phyloP scores from a whole-genome alignment of 169 alveolate species.

The Plasmodium sp. region DNA sequence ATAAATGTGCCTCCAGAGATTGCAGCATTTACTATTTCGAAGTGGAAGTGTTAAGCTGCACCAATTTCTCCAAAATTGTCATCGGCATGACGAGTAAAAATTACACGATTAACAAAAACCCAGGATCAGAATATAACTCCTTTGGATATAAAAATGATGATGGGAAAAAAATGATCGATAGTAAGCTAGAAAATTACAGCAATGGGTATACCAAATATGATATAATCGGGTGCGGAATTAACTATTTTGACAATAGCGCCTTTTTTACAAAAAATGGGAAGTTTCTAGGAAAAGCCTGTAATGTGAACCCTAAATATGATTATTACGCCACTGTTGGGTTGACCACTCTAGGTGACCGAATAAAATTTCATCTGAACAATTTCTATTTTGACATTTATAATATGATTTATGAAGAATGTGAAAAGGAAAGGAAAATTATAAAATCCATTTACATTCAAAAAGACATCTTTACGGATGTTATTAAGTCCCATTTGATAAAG shows the following conservation, averaged over 20 bases:
- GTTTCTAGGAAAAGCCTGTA: conserved; percentile 78
- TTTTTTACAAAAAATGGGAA: conserved; percentile 87
- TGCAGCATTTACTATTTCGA: conserved; percentile 87
- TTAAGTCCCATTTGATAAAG: conserved; percentile 63
- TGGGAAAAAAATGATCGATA: conserved; percentile 79
- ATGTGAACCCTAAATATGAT: conserved; percentile 56
- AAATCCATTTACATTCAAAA: conserved; percentile 69
- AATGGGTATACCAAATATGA: conserved; percentile 83
- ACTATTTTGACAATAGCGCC: conserved; percentile 78
- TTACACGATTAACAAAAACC: conserved; percentile 81
- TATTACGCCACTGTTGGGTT: conserved; percentile 75
- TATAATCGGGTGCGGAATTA: conserved; percentile 88
- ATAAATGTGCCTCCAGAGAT: conserved; percentile 81
- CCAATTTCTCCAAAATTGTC: conserved; percentile 78
- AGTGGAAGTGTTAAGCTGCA: conserved; percentile 77
- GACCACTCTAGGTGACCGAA: conserved; percentile 58
- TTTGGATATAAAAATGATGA: conserved; percentile 86
- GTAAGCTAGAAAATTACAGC: conserved; percentile 79
- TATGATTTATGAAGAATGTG: conserved; percentile 64
- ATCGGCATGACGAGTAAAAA: conserved; percentile 84
- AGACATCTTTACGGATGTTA: conserved; percentile 55
- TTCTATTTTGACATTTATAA: conserved; percentile 59
- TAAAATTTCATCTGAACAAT: conserved; percentile 60
- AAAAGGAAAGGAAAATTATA: conserved; percentile 70
- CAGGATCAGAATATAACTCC: conserved; percentile 85